These are phyloP conservation scores for Penicillium sp. DNA, from an alignment of 2,329 filamentous ascomycete species.

Conservation along the genomic window DNA sequence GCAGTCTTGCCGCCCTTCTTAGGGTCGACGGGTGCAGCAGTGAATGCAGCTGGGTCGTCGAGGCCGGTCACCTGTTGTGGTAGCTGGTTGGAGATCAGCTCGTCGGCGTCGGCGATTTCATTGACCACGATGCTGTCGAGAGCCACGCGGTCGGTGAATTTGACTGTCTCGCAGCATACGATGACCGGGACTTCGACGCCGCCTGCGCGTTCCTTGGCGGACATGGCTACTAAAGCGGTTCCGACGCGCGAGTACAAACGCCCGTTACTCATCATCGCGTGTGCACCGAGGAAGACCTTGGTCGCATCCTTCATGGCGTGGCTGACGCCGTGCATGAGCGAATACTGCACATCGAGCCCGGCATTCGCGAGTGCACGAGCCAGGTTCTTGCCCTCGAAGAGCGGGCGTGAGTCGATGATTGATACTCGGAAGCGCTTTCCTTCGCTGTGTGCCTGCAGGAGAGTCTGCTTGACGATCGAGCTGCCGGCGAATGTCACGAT, in stretches of 20 bases:
- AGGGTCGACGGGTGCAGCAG: constrained; percentile 21
- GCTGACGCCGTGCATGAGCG: constrained; percentile 72
- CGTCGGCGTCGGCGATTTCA: constrained; percentile 77
- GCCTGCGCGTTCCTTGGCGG: constrained; percentile 61
- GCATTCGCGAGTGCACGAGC: constrained; percentile 67
- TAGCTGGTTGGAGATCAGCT: constrained; percentile 49
- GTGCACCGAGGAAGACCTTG: constrained; percentile 79
- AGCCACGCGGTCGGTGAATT: constrained; percentile 86
- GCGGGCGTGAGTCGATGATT: constrained; percentile 72
- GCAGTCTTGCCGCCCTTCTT: constrained; percentile 35
- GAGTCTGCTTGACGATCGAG: constrained; percentile 77
- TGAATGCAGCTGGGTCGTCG: constrained; percentile 25
- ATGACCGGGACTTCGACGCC: constrained; percentile 72
- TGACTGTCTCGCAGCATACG: constrained; percentile 90
- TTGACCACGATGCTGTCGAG: constrained; percentile 93
- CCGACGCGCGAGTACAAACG: constrained; percentile 84
- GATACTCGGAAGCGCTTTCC: constrained; percentile 80
- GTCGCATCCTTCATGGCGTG: constrained; percentile 70
- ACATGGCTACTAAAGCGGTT: constrained; percentile 81
- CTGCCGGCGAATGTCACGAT: constrained; percentile 85
- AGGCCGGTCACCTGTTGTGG: constrained; percentile 35
- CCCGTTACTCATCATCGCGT: constrained; percentile 95
- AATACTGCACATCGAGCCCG: constrained; percentile 77
- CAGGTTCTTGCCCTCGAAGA: constrained; percentile 69
- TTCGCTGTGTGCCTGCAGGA: constrained; percentile 67